These are phyloP conservation scores for Hanseniaspora taiwanica DNA, from an alignment of 805 yeast genomes.

Conservation along the genomic window DNA sequence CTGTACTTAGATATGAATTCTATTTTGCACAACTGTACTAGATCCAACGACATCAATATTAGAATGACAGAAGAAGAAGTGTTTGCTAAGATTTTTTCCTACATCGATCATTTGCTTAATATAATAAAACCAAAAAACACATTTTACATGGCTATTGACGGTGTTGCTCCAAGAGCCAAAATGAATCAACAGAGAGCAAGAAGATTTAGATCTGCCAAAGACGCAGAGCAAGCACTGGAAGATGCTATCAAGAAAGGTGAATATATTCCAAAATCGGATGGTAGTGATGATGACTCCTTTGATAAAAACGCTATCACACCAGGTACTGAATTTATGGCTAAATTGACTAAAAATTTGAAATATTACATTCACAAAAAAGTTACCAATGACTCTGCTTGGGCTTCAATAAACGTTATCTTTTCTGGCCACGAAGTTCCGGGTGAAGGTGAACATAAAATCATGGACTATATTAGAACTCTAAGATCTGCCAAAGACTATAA, in stretches of 20 bases:
- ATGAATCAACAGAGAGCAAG: conserved; percentile 97
- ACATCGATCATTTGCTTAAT: conserved; percentile 85
- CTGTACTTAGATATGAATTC: conserved; percentile 96
- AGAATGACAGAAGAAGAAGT: conserved; percentile 80
- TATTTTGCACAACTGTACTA: conserved; percentile 87
- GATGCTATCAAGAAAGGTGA: conserved; percentile 65
- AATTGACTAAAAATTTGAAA: conserved; percentile 64
- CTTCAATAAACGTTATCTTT: conserved; percentile 56
- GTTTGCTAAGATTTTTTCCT: conserved; percentile 83
- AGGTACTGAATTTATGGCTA: conserved; percentile 93
- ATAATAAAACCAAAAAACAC: conserved; percentile 76
- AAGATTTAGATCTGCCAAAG: conserved; percentile 86
- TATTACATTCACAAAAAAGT: conserved; percentile 83
- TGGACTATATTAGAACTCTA: conserved; percentile 75
- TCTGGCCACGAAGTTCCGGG: conserved; percentile 97
- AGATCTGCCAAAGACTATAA: conserved; percentile 64
- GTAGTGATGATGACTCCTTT: conserved; percentile 36
- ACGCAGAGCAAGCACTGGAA: conserved; percentile 67
- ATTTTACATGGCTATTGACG: conserved; percentile 95
- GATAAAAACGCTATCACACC: conserved; percentile 93
- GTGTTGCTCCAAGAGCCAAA: conserved; percentile 97
- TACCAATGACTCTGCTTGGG: conserved; percentile 80
- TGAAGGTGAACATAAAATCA: conserved; percentile 96
- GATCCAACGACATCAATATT: conserved; percentile 54
- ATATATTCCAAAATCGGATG: conserved; percentile 61